phyloP scores from a whole-genome alignment of 2,329 filamentous ascomycete species.

The Mollisiaceae sp. region DNA sequence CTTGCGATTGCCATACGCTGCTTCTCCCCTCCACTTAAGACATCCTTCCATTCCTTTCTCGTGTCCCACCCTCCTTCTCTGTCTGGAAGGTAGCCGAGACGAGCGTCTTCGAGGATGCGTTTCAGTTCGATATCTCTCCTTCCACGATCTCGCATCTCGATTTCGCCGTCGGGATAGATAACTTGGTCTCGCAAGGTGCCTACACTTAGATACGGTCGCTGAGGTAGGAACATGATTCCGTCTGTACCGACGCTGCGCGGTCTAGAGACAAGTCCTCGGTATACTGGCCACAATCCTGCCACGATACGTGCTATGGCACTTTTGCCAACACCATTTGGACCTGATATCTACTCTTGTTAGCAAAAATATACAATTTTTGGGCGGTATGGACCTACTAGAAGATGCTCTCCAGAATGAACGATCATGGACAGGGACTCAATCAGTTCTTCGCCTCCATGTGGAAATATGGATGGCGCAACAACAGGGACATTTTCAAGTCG shows the following conservation, averaged over 20 bases:
- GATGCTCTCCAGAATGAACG: constrained; percentile 87
- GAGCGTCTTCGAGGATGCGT: constrained; percentile 79
- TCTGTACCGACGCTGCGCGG: constrained; percentile 82
- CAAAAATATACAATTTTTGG: not conserved
- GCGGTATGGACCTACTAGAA: constrained; percentile 60
- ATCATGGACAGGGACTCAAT: constrained; percentile 88
- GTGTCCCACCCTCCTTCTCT: constrained; percentile 97
- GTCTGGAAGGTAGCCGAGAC: constrained; percentile 85
- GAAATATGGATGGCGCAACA: constrained; percentile 86
- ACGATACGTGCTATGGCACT: constrained; percentile 85
- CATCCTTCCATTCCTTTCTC: constrained; percentile 97
- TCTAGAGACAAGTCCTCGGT: constrained; percentile 87
- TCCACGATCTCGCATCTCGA: constrained; percentile 87
- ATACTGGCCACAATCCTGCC: constrained; percentile 94
- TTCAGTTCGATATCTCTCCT: constrained; percentile 80
- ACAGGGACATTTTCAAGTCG: constrained; percentile 92
- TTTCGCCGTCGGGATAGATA: constrained; percentile 93
- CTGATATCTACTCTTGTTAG: constrained; percentile 67
- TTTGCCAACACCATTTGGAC: constrained; percentile 94
- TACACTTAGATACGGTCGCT: constrained; percentile 88
- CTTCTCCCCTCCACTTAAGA: constrained; percentile 96
- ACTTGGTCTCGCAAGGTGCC: constrained; percentile 96
- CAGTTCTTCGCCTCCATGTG: constrained; percentile 88
- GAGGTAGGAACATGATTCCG: constrained; percentile 98
- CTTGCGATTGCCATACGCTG: constrained; percentile 92